Evolutionary conservation across 108 stramenopile genomes (phyloP), one percentile per base, ranked within the genome.

Genomic region (Schizochytrium sp.): DNA sequence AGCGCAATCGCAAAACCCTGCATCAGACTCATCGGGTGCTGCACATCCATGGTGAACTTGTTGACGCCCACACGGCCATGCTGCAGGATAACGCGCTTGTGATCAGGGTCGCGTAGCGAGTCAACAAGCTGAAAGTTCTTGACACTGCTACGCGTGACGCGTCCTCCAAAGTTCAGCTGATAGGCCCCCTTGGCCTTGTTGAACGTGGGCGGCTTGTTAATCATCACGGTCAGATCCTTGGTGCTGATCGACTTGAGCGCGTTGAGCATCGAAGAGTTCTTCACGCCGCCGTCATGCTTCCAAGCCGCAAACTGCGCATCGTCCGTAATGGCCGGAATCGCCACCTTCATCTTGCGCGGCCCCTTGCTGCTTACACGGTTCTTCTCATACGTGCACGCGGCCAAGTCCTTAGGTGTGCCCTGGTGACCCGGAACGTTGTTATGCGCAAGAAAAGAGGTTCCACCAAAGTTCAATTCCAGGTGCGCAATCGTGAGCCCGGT

Each of bases 1-100:
- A 97, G 90, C 4, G 97, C 93, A 59, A 96, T 92, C 16, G 96
- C 96, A 87, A 97, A 97, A 12, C 96, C 97, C 90, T 97, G 97
- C 44, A 97, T 92, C 8, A 94, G 95, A 43, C 94, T 95, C 72
- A 96, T 92, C 4, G 96, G 96, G 90, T 92, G 96, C 89, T 94
- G 93, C 41, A 95, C 87, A 87, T 92, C 94, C 76, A 94, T 88
- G 57, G 89, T 94, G 90, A 96, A 96, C 60, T 95, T 94, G 87
- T 97, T 95, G 76, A 95, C 96, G 44, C 91, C 93, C 18, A 87
- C 93, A 53, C 93, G 87, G 44, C 94, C 95, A 72, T 93, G 93
- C 89, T 94, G 95, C 47, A 95, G 58, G 47, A 92, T 60, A 45
- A 94, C 28, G 72, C 48, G 51, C 72, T 91, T 92, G 58, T 94